Evolutionary conservation across 441 rosid species (phyloP).

Genomic region (Adansonia madagascariensis): DNA sequence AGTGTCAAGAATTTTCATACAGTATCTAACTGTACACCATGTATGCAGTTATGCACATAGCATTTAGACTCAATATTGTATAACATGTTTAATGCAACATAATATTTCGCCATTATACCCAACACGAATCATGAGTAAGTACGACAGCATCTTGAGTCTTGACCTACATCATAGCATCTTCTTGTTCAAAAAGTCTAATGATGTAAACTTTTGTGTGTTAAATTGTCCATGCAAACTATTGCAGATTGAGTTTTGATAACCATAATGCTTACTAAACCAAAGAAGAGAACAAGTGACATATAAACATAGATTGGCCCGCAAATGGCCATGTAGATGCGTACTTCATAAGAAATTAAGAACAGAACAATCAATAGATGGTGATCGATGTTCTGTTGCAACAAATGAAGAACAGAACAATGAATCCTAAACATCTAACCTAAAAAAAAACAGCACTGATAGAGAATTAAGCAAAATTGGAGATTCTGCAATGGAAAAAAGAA

Average conservation of each 20-base stretch:
- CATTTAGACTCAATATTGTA: background rate
- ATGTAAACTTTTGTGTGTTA: background rate
- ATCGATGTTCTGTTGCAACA: background rate
- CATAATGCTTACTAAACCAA: background rate
- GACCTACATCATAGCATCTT: background rate
- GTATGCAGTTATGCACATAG: background rate
- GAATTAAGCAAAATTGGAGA: background rate
- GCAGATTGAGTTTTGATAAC: background rate
- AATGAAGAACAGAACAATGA: background rate
- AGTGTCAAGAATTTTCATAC: background rate
- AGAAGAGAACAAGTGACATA: background rate
- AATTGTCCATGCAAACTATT: background rate
- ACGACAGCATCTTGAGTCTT: background rate
- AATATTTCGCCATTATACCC: background rate
- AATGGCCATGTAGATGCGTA: background rate
- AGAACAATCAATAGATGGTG: background rate
- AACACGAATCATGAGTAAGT: background rate
- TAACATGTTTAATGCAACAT: conserved; percentile 3
- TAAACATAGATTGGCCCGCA: background rate
- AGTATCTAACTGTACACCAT: background rate
- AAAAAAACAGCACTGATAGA: background rate
- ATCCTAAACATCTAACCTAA: background rate
- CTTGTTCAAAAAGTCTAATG: no score
- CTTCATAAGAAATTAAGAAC: background rate
- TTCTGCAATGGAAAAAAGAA: background rate